Evolutionary conservation across 805 yeast genomes (phyloP), one percentile per base, ranked within the genome.

Genomic region (Suhomyces faveliae): DNA sequence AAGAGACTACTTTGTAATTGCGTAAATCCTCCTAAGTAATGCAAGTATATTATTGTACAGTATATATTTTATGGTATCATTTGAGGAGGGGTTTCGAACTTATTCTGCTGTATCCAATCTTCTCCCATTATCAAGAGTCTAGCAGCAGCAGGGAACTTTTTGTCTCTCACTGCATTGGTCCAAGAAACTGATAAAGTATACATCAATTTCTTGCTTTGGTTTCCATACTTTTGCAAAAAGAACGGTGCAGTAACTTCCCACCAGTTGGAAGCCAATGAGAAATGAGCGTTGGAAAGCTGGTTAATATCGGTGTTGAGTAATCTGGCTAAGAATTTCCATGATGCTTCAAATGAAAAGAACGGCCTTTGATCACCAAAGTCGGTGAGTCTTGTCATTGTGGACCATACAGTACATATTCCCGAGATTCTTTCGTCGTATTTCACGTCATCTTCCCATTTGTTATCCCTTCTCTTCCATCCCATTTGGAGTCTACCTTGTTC

Each of bases 351-450:
- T 78, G 70, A 49, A 76, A 67, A 8, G 72, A 62, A 15, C 79
- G 50, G 19, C 17, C 51, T 46, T 23, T 57, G 56, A 2, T 19
- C 24, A 15, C 40, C 40, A n/a, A 37, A 37, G 25, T 37, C 40
- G 11, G 15, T 50, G 11, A 64, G 54, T 37, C 87, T 78, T 0
- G 92, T 79, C 58, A 91, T 78, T 1, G 84, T 89, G 1, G 89
- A 73, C 79, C 85, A 94, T 1, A 92, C 79, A 0, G 96, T 81
- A 52, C 82, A 76, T 47, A 94, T 90, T 2, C 98, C 99, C 9
- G 87, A 80, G 57, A 94, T 79, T 46, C 99, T 72, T 67, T 92
- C 98, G 59, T 84, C 84, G 59, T 94, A 90, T 50, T 81, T 78
- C 1, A 78, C 77, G 21, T 84, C 86, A 22, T 80, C 80, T 46